Base-by-base conservation (phyloP, 768 basidiomycete species). In the Tephrocybe sp. region DNA sequence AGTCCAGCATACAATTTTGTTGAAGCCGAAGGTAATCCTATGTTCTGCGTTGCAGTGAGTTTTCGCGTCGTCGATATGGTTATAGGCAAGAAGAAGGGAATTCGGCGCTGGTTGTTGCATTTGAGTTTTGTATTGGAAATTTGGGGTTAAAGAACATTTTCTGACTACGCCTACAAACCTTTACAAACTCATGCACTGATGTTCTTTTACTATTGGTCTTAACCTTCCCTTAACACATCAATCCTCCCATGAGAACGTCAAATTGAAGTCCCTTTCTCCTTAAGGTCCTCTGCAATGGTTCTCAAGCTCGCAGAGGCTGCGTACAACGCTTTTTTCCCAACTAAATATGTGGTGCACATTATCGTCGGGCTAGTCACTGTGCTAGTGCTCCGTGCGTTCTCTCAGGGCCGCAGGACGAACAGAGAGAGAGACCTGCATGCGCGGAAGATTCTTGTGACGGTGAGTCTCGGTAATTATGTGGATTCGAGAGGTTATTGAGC, bases 361-460 rank as follows among this genome's bases (percentile, higher is more conserved):
- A 55, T 72, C 36, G 42, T 81, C n/a, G 71, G 65, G 17, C 45
- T 84, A 11, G 49, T 79, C 9, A 64, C 65, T 4, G 49, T 83
- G 34, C 67, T 80, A 24, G 73, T 81, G 21, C 64, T 84, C 20
- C 76, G 78, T 44, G 75, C 82, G 15, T 81, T 87, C 62, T 73
- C 81, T 4, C 88, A 88, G 65, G 89, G 90, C 20, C 74, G 83
- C 1, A 74, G 67, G n/a, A 90, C 89, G 3, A 81, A 68, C 53
- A 70, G 91, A 18, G 89, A 93, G 56, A 73, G 90, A 44, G 84
- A 88, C 61, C 70, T 93, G 39, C 88, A 92, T 71, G 83, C 81
- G 0, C 75, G 89, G 2, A 77, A 79, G 3, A 72, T 93, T 20
- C 66, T 93, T 8, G 68, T 93, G 8, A 93, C 90, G 18, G 90